Base-by-base conservation (phyloP, 495 filamentous ascomycete genomes). In the Talaromyces wortmannii region DNA sequence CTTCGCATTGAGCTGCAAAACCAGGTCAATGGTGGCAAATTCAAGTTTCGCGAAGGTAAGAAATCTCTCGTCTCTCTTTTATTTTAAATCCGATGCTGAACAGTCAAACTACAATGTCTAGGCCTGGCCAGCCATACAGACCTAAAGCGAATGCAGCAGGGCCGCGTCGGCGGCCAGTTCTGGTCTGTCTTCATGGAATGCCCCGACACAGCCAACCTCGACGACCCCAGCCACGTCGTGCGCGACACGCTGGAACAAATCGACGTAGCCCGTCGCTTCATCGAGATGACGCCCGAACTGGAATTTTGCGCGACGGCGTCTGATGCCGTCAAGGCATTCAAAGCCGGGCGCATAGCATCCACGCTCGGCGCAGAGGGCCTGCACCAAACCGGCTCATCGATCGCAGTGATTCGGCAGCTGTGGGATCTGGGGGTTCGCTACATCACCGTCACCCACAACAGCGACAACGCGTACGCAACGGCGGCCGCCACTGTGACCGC, bases 371-470 rank as follows among this genome's bases (percentile, higher is more conserved):
- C 50, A 43, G 55, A 57, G 47, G 55, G 55, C 30, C 42, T 53
- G 42, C 55, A 57, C 50, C 55, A 57, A 48, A 48, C 44, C 13
- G 55, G 55, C n/a, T 53, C 49, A 30, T 57, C 55, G 16, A 67
- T 83, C 15, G 78, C 87, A 44, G 88, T 81, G 40, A 73, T 92
- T n/a, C 81, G 89, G 3, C 72, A 77, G 3, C 88, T 78, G 64
- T 66, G 87, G 62, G 70, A 69, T 12, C 72, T 91, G 6, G 90
- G 89, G 15, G 89, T 90, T 10, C 83, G 87, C 32, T 92, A 92
- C 59, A 83, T 84, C 6, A 94, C 90, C 2, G 67, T 92, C 7
- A 90, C 85, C 5, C 88, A 89, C 71, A 91, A 92, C 70, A 91
- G 90, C 74, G 83, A 88, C 62, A 94, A 92, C 69, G 74, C 68